Evolutionary conservation across 768 basidiomycete species (phyloP), one percentile per base, ranked within the genome.

Genomic region (Grammothele lineata): DNA sequence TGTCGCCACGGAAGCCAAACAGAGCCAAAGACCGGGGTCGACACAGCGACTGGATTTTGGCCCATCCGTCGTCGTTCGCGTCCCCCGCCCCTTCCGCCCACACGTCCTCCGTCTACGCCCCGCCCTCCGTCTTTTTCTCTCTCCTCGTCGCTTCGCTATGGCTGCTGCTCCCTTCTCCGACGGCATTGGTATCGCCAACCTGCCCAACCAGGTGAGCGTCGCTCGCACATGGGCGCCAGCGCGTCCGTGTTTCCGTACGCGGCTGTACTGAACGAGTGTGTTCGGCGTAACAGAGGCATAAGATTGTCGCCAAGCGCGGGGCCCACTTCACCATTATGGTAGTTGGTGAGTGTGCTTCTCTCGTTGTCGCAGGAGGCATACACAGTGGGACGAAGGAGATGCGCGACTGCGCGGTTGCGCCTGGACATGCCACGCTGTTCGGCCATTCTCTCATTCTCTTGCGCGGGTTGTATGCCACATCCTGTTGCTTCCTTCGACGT

Each of bases 271-370:
- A 32, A 32, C 30, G 15, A 8, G 30, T 15, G 30, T 9, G 9
- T 43, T 44, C 30, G 17, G 22, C 43, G 40, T 22, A 54, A 40
- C 65, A 97, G 94, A 85, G 89, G 76, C 96, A 99, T 77, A 97
- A 97, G 78, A 98, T 98, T 65, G 93, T 98, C 54, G 94, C 92
- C 53, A 95, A 97, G 76, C 85, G 77, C 62, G 96, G 96, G 51
- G 92, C 88, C 6, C 94, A 97, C 72, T 97, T 97, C 73, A 98
- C 96, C 48, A 81, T 99, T 62, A 99, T 99, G 96, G 96, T 97
- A 37, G 94, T 97, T 51, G 96, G 96, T 92, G 60, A 65, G 87
- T 65, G 19, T 14, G 7, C 17, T 42, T 17, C 15, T 37, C 56
- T 19, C 17, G 22, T 35, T 18, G 22, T 38, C 15, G 37, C 39